A percentile compares a stretch with the other conserved stretches of the same genome.
Conservation (phyloP, 129 eudicot species). For the Artemisia annua region DNA sequence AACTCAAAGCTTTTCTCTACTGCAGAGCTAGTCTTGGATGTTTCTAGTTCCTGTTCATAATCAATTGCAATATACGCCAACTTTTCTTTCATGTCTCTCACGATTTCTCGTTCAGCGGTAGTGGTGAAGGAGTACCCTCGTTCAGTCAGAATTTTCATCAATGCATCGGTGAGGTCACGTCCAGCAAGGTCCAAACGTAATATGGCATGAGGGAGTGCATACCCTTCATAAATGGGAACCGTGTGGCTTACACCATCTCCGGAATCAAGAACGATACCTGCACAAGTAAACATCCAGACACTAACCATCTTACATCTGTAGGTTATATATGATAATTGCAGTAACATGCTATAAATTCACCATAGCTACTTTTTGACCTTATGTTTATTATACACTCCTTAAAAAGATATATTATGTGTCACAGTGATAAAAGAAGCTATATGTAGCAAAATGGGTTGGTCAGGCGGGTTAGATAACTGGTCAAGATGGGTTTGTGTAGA, state of each 20-base stretch:
- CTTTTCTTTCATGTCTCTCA: slow-evolving; percentile 70
- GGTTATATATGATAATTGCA: not conserved
- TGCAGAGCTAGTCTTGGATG: slow-evolving; percentile 63
- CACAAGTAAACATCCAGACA: slow-evolving; percentile 2
- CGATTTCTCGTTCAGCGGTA: slow-evolving; percentile 70
- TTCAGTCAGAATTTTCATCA: slow-evolving; percentile 67
- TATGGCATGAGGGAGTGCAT: slow-evolving; percentile 77
- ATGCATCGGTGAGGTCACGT: slow-evolving; percentile 60
- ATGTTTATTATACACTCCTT: no score
- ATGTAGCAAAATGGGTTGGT: not conserved
- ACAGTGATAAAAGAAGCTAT: no score
- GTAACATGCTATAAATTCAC: not conserved
- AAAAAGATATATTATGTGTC: no score
- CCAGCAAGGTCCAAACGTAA: slow-evolving; percentile 76
- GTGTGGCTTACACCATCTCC: slow-evolving; percentile 87
- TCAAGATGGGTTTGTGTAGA: not conserved
- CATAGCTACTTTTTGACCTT: no score
- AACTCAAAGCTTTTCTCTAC: slow-evolving; percentile 69
- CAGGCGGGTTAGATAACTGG: not conserved
- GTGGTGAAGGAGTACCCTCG: slow-evolving; percentile 72
- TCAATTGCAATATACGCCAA: slow-evolving; percentile 70
- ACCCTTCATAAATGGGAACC: slow-evolving; percentile 71
- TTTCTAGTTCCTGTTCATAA: slow-evolving; percentile 66
- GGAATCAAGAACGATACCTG: slow-evolving; percentile 70
- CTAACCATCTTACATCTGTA: slow-evolving; percentile 6